A percentile compares a stretch with the other conserved stretches of the same genome.
Evolutionary conservation across 73 alveolate species (phyloP).

Genomic region (Tetrahymena borealis): DNA sequence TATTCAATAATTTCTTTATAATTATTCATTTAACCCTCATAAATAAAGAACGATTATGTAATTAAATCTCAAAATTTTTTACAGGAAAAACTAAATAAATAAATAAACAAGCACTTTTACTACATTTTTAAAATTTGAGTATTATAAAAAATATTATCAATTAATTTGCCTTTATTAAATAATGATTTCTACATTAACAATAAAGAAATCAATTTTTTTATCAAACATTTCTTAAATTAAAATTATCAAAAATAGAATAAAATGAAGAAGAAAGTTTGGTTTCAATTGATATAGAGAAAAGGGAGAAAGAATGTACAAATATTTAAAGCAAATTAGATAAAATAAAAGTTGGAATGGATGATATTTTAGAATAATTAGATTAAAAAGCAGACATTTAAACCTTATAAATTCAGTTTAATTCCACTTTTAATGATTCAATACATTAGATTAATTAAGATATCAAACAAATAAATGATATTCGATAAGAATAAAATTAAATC

Average conservation of each 20-base stretch:
- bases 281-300: neutral
- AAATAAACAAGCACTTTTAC: too few relatives aligned
- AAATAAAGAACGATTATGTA: too few relatives aligned
- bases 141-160: too few relatives aligned
- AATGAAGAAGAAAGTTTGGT: neutral
- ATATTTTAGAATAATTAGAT: neutral
- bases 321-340: neutral
- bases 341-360: neutral
- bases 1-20: neutral
- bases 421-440: neutral
- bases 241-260: neutral
- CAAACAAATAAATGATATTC: neutral
- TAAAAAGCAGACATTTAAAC: neutral
- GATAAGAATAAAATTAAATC: neutral
- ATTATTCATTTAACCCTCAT: too few relatives aligned
- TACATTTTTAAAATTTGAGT: too few relatives aligned
- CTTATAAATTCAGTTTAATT: neutral
- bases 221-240: neutral
- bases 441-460: neutral
- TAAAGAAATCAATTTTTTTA: too few relatives aligned
- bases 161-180: too few relatives aligned
- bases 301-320: neutral
- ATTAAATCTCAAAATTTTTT: too few relatives aligned
- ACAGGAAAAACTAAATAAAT: too few relatives aligned
- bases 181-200: too few relatives aligned